Evolutionary conservation across 768 basidiomycete species (phyloP).

Genomic region (Scleroderma citrinum): DNA sequence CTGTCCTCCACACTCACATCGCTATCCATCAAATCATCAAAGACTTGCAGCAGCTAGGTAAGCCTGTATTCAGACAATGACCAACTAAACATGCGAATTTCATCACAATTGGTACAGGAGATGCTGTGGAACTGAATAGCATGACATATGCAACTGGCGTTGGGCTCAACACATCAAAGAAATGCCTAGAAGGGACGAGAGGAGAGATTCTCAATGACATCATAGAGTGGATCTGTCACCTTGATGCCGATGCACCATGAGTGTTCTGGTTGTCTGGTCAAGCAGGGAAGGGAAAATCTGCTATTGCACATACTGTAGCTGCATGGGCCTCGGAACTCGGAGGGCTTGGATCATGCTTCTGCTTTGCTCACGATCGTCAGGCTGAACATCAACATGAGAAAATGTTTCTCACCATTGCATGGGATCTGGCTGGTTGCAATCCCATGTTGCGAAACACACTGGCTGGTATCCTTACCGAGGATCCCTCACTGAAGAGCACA

Average conservation of each 20-base stretch:
- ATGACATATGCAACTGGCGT: not conserved
- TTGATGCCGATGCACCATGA: not conserved
- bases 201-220: slow-evolving; percentile 8
- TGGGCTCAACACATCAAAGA: slow-evolving; percentile 6
- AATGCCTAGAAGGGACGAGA: slow-evolving; percentile 11
- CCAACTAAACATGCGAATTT: too few relatives aligned
- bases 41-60: not conserved
- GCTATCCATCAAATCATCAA: not conserved
- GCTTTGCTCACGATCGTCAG: slow-evolving; percentile 1
- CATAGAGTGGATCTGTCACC: slow-evolving; percentile 6
- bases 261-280: slow-evolving; percentile 10
- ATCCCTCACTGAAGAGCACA: not conserved
- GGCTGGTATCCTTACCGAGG: not conserved
- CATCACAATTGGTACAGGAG: not conserved
- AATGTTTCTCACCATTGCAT: slow-evolving; percentile 5
- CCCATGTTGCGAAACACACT: not conserved
- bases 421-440: slow-evolving; percentile 11
- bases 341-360: slow-evolving; percentile 13
- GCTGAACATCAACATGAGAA: not conserved
- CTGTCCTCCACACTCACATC: not conserved
- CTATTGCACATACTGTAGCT: slow-evolving; percentile 4
- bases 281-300: not conserved
- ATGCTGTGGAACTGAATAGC: not conserved
- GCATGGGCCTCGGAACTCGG: not conserved
- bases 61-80: not conserved